Conservation (phyloP, 345 rosid genomes). For the Melaleuca quinquenervia region DNA sequence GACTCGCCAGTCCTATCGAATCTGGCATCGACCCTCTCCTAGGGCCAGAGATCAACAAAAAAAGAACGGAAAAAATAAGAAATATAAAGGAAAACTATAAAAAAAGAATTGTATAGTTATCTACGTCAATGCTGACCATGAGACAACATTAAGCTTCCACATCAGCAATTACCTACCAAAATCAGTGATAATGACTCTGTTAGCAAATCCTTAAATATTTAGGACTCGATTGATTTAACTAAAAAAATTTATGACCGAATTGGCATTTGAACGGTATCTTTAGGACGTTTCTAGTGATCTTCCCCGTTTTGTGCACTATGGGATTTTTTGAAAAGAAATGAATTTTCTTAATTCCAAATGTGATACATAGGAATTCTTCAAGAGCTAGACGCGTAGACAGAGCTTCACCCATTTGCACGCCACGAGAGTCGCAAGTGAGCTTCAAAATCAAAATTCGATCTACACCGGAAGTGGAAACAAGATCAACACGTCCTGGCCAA, state of each 20-base stretch:
- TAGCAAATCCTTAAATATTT: rapidly evolving
- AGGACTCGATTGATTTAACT: not conserved
- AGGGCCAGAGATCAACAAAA: rapidly evolving
- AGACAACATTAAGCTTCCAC: too few relatives aligned
- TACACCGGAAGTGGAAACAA: rapidly evolving
- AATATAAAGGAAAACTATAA: not conserved
- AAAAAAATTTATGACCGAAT: rapidly evolving
- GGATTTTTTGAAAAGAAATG: not conserved
- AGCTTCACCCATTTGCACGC: not conserved
- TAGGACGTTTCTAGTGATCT: rapidly evolving
- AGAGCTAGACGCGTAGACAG: not conserved
- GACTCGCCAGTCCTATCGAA: not conserved
- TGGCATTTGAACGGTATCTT: rapidly evolving
- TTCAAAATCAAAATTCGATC: not conserved
- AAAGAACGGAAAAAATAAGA: not conserved
- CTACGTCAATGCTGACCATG: too few relatives aligned
- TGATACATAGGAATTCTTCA: not conserved
- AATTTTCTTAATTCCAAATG: not conserved
- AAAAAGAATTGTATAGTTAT: too few relatives aligned
- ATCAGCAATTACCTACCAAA: rapidly evolving
- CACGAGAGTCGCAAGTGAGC: not conserved
- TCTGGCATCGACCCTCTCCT: rapidly evolving
- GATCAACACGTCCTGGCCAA: not conserved
- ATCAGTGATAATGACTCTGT: rapidly evolving
- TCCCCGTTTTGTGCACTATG: not conserved